Evolutionary conservation across 139 green algal genomes (phyloP).

Genomic region (Spirogloea muscicola): DNA sequence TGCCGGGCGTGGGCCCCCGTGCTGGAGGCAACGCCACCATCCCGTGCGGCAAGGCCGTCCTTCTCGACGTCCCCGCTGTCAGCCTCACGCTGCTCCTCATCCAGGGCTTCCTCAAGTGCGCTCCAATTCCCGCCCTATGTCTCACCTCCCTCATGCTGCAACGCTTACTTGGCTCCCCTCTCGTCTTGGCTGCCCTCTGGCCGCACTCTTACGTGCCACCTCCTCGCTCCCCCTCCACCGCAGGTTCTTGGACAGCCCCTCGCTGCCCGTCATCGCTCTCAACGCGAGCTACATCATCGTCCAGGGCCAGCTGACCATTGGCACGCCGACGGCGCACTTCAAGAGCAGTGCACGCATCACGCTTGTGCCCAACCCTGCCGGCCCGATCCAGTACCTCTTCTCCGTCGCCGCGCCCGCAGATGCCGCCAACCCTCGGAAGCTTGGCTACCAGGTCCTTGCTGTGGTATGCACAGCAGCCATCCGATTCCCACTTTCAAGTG

Average conservation of each 20-base stretch:
- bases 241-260: conserved; percentile 15
- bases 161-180: not conserved
- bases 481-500: too few relatives aligned
- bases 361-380: conserved; percentile 15
- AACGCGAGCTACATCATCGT: conserved; percentile 10
- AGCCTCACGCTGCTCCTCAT: conserved; percentile 12
- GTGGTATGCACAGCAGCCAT: too few relatives aligned
- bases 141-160: not conserved
- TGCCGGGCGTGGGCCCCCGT: not conserved
- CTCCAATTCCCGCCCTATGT: not conserved
- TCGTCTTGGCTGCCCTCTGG: not conserved
- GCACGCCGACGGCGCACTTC: conserved; percentile 8
- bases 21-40: conserved; percentile 9
- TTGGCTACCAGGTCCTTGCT: conserved; percentile 23
- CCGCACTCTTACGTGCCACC: not conserved
- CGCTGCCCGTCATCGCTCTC: not conserved
- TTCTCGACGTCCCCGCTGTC: conserved; percentile 4
- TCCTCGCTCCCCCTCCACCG: not conserved
- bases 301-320: conserved; percentile 16
- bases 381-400: not conserved
- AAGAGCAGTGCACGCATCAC: not conserved
- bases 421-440: not conserved
- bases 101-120: conserved; percentile 11
- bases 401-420: conserved; percentile 4
- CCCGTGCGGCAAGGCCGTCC: conserved; percentile 10